Percentiles rank a stretch among this genome's conserved stretches.
phyloP scores from a whole-genome alignment of 495 filamentous ascomycete genomes.

The Podospora conica region DNA sequence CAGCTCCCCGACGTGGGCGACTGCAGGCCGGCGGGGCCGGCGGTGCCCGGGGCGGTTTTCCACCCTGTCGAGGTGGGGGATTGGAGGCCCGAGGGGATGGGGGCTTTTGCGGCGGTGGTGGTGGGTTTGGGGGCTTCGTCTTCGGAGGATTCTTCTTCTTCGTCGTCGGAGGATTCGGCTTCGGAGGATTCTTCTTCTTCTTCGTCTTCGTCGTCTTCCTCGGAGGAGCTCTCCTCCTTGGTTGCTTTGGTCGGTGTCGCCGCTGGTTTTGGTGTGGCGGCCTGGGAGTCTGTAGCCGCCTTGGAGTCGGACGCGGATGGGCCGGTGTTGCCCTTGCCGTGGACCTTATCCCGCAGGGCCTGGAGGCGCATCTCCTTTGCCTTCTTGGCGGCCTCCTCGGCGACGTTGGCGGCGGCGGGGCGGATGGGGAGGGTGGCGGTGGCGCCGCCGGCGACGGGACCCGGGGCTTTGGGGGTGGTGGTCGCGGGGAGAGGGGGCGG shows the following conservation, averaged over 20 bases:
- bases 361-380: conserved; percentile 47
- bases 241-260: not conserved
- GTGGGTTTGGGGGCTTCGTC: not conserved
- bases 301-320: not conserved
- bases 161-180: conserved; percentile 5
- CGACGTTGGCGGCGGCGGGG: conserved; percentile 60
- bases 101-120: not conserved
- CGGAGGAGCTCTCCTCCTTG: conserved; percentile 1
- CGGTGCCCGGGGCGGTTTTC: conserved; percentile 18
- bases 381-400: conserved; percentile 64
- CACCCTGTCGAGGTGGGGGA: conserved; percentile 33
- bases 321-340: conserved; percentile 28
- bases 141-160: not conserved
- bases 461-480: conserved; percentile 4
- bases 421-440: conserved; percentile 49
- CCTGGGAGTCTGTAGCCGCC: not conserved
- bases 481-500: conserved; percentile 20
- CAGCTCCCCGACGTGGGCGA: conserved; percentile 41
- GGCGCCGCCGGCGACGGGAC: conserved; percentile 15
- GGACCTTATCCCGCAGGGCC: conserved; percentile 30
- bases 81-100: conserved; percentile 22
- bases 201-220: not conserved
- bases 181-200: not conserved
- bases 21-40: conserved; percentile 29
- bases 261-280: not conserved